phyloP scores from a whole-genome alignment of 129 eudicot genomes.

The Flaveria brownii region DNA sequence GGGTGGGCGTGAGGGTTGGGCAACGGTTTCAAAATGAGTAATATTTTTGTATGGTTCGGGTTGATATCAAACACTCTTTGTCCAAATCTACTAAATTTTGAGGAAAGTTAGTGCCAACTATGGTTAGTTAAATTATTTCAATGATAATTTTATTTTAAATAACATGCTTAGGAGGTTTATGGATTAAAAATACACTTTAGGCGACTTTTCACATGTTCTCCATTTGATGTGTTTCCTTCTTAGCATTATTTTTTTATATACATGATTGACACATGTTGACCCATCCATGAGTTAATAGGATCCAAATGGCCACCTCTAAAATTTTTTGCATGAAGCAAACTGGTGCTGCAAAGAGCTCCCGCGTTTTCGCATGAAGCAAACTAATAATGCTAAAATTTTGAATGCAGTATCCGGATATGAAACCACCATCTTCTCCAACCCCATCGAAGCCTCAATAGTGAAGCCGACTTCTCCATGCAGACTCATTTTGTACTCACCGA shows the following conservation, averaged over 20 bases:
- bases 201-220: neutral
- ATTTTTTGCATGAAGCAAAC: neutral
- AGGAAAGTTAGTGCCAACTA: neutral
- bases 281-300: neutral
- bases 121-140: neutral
- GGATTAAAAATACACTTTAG: neutral
- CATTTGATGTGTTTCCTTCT: neutral
- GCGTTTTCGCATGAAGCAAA: neutral
- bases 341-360: too few species aligned
- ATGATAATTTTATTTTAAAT: neutral
- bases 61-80: neutral
- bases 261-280: neutral
- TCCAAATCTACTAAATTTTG: neutral
- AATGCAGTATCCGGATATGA: conserved; percentile 78
- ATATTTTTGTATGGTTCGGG: neutral
- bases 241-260: neutral
- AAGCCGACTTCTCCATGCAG: conserved; percentile 14
- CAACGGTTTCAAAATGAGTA: neutral
- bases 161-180: neutral
- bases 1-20: neutral
- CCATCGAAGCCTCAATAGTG: conserved; percentile 66
- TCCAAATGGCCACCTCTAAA: neutral
- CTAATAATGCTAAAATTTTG: conserved; percentile 22
- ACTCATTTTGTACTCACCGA: conserved; percentile 39
- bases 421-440: conserved; percentile 89